Percentiles rank a stretch among this genome's conserved stretches.
Evolutionary conservation across 441 rosid species (phyloP).

Genomic region (Brassica hybrid): DNA sequence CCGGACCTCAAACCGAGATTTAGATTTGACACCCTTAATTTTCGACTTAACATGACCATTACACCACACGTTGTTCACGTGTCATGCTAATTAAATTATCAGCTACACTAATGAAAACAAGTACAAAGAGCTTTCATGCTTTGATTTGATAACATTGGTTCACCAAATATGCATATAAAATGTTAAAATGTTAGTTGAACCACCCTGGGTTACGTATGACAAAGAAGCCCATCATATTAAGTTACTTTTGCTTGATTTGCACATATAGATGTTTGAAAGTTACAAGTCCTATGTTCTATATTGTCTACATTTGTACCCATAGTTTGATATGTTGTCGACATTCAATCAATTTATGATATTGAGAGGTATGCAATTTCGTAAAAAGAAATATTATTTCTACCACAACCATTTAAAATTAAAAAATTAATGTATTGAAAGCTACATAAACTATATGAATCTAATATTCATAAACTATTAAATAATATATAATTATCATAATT

Average conservation of each 20-base stretch:
- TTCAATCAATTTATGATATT: constrained; percentile 16
- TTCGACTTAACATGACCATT: constrained; percentile 16
- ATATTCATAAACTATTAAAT: too few relatives aligned
- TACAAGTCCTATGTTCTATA: constrained; percentile 20
- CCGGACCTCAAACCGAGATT: neutral
- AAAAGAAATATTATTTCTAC: neutral
- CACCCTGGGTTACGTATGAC: constrained; percentile 31
- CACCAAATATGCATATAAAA: constrained; percentile 37
- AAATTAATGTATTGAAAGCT: too few relatives aligned
- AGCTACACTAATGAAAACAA: constrained; percentile 14
- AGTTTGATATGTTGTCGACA: constrained; percentile 20
- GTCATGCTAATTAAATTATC: constrained; percentile 8
- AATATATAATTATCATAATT: too few relatives aligned
- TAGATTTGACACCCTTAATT: neutral
- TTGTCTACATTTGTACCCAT: constrained; percentile 28
- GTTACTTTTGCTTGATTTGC: constrained; percentile 46
- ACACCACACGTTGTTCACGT: neutral
- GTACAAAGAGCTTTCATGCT: constrained; percentile 25
- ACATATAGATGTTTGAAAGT: constrained; percentile 36
- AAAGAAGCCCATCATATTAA: constrained; percentile 35
- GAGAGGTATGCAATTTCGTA: constrained; percentile 24
- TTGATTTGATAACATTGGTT: constrained; percentile 35
- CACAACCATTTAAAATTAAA: too few relatives aligned
- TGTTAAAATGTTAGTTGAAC: constrained; percentile 37
- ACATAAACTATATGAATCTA: too few relatives aligned